Base-by-base conservation (phyloP, 805 yeast genomes). In the Yarrowia osloensis region DNA sequence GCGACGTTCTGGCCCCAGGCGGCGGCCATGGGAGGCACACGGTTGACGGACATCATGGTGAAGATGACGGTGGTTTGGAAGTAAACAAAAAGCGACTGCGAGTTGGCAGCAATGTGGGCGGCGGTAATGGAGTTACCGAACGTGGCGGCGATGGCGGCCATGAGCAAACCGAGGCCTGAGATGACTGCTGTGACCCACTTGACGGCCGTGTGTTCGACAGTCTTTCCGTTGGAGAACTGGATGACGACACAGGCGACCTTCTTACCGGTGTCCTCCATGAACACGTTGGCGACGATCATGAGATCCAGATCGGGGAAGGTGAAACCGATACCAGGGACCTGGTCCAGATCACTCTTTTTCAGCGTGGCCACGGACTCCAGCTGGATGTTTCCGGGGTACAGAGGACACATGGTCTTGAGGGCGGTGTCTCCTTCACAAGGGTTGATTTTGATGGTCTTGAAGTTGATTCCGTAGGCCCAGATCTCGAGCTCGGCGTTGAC, bases 141-240 rank as follows among this genome's bases (percentile, higher is more conserved):
- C 4, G 93, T 84, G 4, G 96, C 87, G 69, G 91, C 81, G n/a
- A 89, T 70, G 5, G 96, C 93, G n/a, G 96, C 90, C 19, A 88
- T 82, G 52, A 92, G 78, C 68, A 93, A 77, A n/a, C 97, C 97
- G 33, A 90, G 77, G 70, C 97, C 97, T 1, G 96, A 91, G 72
- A 92, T 81, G 22, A 88, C 88, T 1, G 98, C 98, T 21, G 97
- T 91, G 46, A 91, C 96, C 98, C 98, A 93, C 77, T 90, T 89
- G 68, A 88, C 92, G 71, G 90, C 90, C 1, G 84, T 81, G 74
- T 91, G 97, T 50, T 89, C 79, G 22, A 91, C 94, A 2, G 96
- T 87, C 73, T 87, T 89, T 40, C 93, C 91, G 74, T 91, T 91
- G 22, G 87, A 73, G 74, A 91, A 86, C 68, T 84, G 83, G 19